Conservation (phyloP, 164 flowering plant species). For the Vitis amurensis region DNA sequence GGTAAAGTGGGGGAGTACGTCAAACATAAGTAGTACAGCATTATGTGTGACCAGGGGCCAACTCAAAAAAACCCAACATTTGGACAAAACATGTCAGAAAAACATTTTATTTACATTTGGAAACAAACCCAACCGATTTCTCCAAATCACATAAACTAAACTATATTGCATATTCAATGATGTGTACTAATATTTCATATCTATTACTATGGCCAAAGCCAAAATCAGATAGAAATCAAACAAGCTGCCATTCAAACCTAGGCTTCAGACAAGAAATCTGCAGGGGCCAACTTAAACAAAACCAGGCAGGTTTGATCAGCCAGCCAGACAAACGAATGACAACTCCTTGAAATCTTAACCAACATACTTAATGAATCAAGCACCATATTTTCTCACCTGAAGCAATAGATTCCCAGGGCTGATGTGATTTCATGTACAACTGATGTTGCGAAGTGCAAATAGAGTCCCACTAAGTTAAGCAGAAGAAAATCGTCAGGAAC, state of each 20-base stretch:
- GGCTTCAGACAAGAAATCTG: neutral
- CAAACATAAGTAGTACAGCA: no score
- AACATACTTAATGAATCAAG: neutral
- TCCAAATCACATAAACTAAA: no score
- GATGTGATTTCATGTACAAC: constrained; percentile 88
- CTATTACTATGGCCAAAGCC: no score
- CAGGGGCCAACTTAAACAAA: neutral
- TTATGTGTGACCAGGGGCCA: no score
- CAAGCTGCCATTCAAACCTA: neutral
- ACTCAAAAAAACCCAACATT: no score
- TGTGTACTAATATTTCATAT: no score
- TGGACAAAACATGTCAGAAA: no score
- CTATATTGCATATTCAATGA: no score
- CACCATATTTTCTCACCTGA: constrained; percentile 61
- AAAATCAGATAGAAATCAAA: neutral
- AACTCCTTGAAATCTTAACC: neutral
- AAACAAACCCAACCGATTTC: no score
- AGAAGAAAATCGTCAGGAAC: constrained; percentile 16
- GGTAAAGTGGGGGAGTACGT: no score
- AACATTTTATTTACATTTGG: no score
- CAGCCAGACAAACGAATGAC: neutral
- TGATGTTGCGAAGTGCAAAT: constrained; percentile 87
- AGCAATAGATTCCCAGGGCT: constrained; percentile 89
- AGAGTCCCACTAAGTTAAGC: constrained; percentile 52
- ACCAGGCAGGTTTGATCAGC: neutral